phyloP scores from a whole-genome alignment of 345 rosid genomes.

The Microcos paniculata region DNA sequence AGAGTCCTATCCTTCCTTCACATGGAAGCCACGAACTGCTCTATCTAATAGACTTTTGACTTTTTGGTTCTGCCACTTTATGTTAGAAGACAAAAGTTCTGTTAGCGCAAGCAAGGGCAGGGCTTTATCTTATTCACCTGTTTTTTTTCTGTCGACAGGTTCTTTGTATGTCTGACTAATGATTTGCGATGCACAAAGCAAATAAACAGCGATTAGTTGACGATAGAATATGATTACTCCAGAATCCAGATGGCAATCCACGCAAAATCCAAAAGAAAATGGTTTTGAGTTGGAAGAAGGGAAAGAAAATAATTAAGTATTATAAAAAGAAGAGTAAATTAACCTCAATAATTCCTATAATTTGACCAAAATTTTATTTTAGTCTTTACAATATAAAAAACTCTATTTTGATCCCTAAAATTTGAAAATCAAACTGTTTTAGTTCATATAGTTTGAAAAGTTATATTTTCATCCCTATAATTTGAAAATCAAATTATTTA shows the following conservation, averaged over 20 bases:
- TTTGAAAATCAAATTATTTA: no score
- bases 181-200: background rate
- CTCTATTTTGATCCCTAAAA: no score
- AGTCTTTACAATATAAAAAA: no score
- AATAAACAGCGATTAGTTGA: background rate
- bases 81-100: background rate
- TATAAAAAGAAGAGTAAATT: no score
- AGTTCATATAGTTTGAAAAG: no score
- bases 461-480: no score
- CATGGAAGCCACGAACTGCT: constrained; percentile 4
- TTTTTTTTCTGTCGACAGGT: background rate
- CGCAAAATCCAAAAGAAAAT: background rate
- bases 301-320: background rate
- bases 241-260: background rate
- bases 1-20: background rate
- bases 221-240: background rate
- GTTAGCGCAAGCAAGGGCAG: no score
- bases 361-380: no score
- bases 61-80: background rate
- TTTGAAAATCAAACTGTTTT: no score
- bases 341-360: no score
- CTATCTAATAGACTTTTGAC: background rate
- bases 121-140: background rate
- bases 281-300: background rate
- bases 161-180: no score